Conservation (phyloP, 257 asterid genomes). For the Fraxinus excelsior region DNA sequence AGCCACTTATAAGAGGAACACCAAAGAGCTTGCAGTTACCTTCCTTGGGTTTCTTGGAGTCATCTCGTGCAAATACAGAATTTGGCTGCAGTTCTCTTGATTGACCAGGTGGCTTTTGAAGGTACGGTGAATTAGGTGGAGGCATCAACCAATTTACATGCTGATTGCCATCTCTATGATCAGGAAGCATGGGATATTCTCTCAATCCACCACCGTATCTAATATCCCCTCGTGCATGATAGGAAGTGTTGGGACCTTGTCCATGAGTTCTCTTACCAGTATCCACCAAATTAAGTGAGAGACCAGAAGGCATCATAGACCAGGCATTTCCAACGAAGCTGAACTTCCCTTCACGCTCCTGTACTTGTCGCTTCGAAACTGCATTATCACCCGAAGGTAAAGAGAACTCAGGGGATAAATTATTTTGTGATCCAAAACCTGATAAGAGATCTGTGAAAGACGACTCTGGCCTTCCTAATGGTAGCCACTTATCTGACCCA, state of each 20-base stretch:
- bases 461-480: constrained; percentile 66
- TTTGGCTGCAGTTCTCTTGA: constrained; percentile 57
- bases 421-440: constrained; percentile 70
- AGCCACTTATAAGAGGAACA: constrained; percentile 54
- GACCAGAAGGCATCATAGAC: constrained; percentile 56
- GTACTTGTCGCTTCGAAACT: constrained; percentile 42
- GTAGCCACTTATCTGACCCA: constrained; percentile 61
- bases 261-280: constrained; percentile 45
- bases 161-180: constrained; percentile 53
- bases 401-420: constrained; percentile 47
- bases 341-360: constrained; percentile 59
- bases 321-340: constrained; percentile 54
- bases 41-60: constrained; percentile 55
- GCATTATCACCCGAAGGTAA: constrained; percentile 48
- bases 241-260: constrained; percentile 42
- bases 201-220: constrained; percentile 43
- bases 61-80: constrained; percentile 38
- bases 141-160: constrained; percentile 79
- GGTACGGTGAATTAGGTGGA: constrained; percentile 62
- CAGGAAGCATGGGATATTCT: constrained; percentile 53
- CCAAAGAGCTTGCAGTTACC: constrained; percentile 87
- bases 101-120: constrained; percentile 52
- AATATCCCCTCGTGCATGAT: constrained; percentile 53
- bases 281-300: constrained; percentile 76
- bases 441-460: constrained; percentile 76